Base-by-base conservation (phyloP, 768 basidiomycete genomes). In the Rhodotorula sphaerocarpa region DNA sequence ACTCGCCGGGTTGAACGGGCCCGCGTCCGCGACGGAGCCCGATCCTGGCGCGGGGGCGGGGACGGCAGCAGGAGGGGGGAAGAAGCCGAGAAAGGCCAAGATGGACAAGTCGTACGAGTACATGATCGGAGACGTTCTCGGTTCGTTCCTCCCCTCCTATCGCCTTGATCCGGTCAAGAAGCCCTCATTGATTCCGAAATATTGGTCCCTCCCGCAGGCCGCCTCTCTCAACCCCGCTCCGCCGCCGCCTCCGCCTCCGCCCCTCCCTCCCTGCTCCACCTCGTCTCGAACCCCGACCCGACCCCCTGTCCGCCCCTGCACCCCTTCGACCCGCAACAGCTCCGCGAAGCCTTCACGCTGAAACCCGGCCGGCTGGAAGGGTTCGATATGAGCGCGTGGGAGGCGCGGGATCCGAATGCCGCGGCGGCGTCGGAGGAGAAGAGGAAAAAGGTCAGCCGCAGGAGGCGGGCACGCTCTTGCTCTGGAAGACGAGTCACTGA, bases 281-380 rank as follows among this genome's bases (percentile, higher is more conserved):
- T 70, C 10, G 47, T 69, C n/a, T 50, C 67, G 23, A 69, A 72
- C 50, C 71, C 71, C 7, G 70, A 70, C n/a, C 70, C 71, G 10
- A 46, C 52, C 2, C 63, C 69, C 18, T 58, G 65, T 30, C 48
- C 59, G 14, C 53, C 55, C 6, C 41, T 71, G 36, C n/a, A 34
- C 10, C 47, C 47, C 0, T 57, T 70, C 50, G 71, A 71, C 41
- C 48, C 54, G 15, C 27, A 43, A 7, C 56, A 64, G 23, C 39
- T 72, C 34, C 60, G 70, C 15, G 71, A 67, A 1, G 67, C 63
- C 3, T 66, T 70, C 34, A 66, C 65, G 15, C 56, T 72, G 16
- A 55, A 67, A 44, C n/a, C 46, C 3, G 71, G 71, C 3, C 27
- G 44, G 15, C 51, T 70, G 36, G 65, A 65, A 0, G 68, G 70